Base-by-base conservation (phyloP, 192 early-diverging fungal genomes). In the Helicostylum pulchrum region DNA sequence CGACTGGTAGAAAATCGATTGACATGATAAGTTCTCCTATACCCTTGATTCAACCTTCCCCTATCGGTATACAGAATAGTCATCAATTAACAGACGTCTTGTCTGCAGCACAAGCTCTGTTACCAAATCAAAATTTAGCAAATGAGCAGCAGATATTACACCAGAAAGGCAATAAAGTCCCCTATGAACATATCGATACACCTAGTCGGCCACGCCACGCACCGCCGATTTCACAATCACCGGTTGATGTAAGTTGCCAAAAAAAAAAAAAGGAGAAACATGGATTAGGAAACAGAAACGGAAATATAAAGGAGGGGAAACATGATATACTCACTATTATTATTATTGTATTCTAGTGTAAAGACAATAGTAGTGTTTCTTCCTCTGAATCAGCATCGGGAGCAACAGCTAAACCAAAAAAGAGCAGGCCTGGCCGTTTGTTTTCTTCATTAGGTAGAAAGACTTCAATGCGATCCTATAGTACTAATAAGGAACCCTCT, bases 141-240 rank as follows among this genome's bases (percentile, higher is more conserved):
- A 53, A 43, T 53, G 26, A 57, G 2, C 9, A 45, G 9, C 52
- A 61, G 11, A n/a, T 14, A 39, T 19, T 17, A 7, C 23, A 57
- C 30, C 17, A 19, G 20, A 32, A 7, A n/a, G 48, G 14, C 12
- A 53, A 58, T 14, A 43, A 9, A 20, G 47, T 51, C 23, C 46
- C 68, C 20, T 70, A 70, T 44, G 61, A 64, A 39, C 46, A 70
- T 39, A 57, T 70, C 44, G 68, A 70, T 32, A 54, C 17, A 17
- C 68, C 68, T 7, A 49, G 68, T 53, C 31, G 36, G 20, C 62
- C 62, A 9, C 47, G 46, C 39, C 9, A 6, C 36, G 1, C 36
- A 39, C 36, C 1, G 6, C 36, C 36, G 6, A 39, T 39, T 39
- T 10, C 36, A 9, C 36, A 39, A 39, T 39, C 36, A 39, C 36